Conservation (phyloP, 2,329 filamentous ascomycete species). For the Botrytis medusae region DNA sequence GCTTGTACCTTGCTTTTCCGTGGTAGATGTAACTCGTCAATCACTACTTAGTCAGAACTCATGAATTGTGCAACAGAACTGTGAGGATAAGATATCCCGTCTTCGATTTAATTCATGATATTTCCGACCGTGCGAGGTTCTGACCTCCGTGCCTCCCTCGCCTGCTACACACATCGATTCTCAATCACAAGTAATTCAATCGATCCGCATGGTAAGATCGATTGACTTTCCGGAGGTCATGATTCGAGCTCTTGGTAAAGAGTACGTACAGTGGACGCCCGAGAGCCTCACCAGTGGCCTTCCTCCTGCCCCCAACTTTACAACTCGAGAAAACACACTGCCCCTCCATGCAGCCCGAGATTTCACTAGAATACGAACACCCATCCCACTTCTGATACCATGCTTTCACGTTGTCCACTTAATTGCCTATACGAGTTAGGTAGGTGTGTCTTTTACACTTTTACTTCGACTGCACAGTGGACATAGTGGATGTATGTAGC, state of each 20-base stretch:
- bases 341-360: neutral
- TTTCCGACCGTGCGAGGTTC: neutral
- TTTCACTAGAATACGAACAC: neutral
- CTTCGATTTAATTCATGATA: neutral
- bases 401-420: neutral
- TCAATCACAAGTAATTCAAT: neutral
- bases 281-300: neutral
- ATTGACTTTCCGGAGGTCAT: neutral
- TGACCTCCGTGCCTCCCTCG: neutral
- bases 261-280: neutral
- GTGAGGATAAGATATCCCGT: neutral
- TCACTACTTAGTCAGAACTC: neutral
- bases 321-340: neutral
- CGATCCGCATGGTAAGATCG: neutral
- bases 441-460: neutral
- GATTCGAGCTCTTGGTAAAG: neutral
- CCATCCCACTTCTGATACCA: slow-evolving; percentile 1
- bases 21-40: neutral
- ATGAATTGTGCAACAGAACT: neutral
- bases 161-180: neutral
- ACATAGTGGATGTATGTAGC: neutral
- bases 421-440: neutral
- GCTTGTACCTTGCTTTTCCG: neutral
- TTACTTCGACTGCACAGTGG: neutral
- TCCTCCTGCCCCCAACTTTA: neutral